Evolutionary conservation across 1,139 yeast genomes (phyloP), one percentile per base, ranked within the genome.

Genomic region (Maudiozyma humilis): DNA sequence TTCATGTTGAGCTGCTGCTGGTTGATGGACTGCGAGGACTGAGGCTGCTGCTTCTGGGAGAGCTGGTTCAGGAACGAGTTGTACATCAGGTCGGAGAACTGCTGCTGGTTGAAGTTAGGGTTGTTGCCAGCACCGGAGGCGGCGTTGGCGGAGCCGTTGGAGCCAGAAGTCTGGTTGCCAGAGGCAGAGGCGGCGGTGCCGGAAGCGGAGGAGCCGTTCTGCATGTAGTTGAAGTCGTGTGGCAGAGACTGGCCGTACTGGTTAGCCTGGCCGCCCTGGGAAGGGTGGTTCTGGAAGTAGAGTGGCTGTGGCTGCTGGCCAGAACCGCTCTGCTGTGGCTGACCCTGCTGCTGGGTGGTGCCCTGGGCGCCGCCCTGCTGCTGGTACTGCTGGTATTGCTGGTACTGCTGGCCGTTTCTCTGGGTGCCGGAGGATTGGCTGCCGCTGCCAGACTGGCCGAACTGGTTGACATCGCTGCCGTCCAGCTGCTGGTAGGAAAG

Each of bases 51-150:
- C 33, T 56, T 56, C 40, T 56, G 60, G 17, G 56, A 51, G 44
- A 56, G 40, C 45, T 56, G 61, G 16, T 53, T 46, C 25, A 56
- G 45, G 36, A 56, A 56, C 3, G 59, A 55, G 44, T 54, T 56
- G 44, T 56, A 56, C 57, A 56, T 54, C 34, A 56, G 44, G 44
- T 56, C 61, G 17, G 58, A 54, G 38, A 56, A 47, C 37, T 56
- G 60, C 37, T 54, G 58, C 41, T 50, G 57, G 38, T 55, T 56
- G 18, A 49, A 40, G 17, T 45, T 47, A 17, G 37, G 38, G 13
- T 41, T 38, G 14, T 34, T 31, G 23, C 38, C n/a, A 3, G 27
- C n/a, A 8, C 33, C 33, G 23, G 10, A 29, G 2, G 33, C 6
- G n/a, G 14, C 10, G 15, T 12, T 32, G 8, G 31, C n/a, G 12